Conservation (phyloP, 2,329 filamentous ascomycete genomes). For the Trichophyton benhamiae region DNA sequence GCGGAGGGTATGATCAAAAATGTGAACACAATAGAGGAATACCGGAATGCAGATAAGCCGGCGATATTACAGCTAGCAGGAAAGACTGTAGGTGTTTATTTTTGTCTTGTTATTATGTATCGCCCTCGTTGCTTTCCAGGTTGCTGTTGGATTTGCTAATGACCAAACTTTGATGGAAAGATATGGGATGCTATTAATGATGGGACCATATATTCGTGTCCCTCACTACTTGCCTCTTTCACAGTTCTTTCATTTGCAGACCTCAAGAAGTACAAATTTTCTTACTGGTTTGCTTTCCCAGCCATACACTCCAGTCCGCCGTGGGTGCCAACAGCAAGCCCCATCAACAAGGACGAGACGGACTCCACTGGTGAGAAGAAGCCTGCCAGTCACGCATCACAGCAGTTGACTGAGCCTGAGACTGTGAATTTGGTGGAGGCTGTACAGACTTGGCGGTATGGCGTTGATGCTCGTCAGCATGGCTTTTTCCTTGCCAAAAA, state of each 20-base stretch:
- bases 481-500: slow-evolving; percentile 95
- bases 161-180: slow-evolving; percentile 33
- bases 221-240: slow-evolving; percentile 81
- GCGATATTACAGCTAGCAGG: slow-evolving; percentile 68
- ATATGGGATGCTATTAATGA: slow-evolving; percentile 98
- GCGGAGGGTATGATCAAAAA: slow-evolving; percentile 93
- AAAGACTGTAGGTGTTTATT: slow-evolving; percentile 48
- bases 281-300: slow-evolving; percentile 97
- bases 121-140: not conserved
- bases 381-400: slow-evolving; percentile 12
- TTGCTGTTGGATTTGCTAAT: not conserved
- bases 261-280: slow-evolving; percentile 92
- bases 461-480: slow-evolving; percentile 68
- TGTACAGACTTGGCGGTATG: slow-evolving; percentile 78
- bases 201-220: slow-evolving; percentile 88
- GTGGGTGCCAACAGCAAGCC: slow-evolving; percentile 49
- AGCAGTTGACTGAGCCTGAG: slow-evolving; percentile 51
- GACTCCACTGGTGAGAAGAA: slow-evolving; percentile 15
- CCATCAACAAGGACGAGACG: slow-evolving; percentile 1
- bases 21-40: slow-evolving; percentile 90
- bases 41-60: slow-evolving; percentile 68
- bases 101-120: not conserved
- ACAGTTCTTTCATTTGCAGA: slow-evolving; percentile 85
- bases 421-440: slow-evolving; percentile 67
- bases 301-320: slow-evolving; percentile 77